Evolutionary conservation across 768 basidiomycete species (phyloP).

Genomic region (Ramaria sp.): DNA sequence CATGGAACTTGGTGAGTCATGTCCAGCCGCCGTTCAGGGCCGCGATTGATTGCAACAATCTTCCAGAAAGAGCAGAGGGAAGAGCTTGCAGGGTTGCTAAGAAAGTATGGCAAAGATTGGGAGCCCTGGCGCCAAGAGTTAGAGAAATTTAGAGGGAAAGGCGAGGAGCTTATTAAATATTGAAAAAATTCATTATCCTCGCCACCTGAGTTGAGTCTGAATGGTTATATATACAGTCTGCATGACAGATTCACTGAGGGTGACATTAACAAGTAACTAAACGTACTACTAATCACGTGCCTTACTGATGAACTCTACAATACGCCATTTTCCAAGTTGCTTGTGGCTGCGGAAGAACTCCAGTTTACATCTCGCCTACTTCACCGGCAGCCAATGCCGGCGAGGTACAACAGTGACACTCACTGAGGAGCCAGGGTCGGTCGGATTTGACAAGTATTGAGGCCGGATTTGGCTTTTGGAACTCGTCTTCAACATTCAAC

Average conservation of each 20-base stretch:
- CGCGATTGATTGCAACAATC: constrained; percentile 5
- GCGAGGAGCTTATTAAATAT: constrained; percentile 38
- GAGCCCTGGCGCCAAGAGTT: constrained; percentile 80
- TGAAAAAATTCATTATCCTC: not conserved
- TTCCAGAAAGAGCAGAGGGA: constrained; percentile 70
- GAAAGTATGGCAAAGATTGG: constrained; percentile 81
- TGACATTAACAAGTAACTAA: not conserved
- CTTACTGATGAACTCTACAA: too few relatives aligned
- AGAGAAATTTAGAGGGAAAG: constrained; percentile 62
- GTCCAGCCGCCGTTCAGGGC: not conserved
- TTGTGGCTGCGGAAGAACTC: not conserved
- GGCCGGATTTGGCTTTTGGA: too few relatives aligned
- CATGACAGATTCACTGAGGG: too few relatives aligned
- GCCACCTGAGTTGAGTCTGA: too few relatives aligned
- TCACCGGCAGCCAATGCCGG: too few relatives aligned
- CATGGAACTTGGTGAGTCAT: constrained; percentile 68
- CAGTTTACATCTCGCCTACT: not conserved
- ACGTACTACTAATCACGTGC: not conserved
- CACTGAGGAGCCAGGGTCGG: too few relatives aligned
- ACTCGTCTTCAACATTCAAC: too few relatives aligned
- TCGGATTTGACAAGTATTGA: too few relatives aligned
- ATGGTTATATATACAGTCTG: too few relatives aligned
- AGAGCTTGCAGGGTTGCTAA: constrained; percentile 61
- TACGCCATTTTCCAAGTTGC: not conserved
- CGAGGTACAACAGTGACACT: too few relatives aligned